phyloP scores from a whole-genome alignment of 768 basidiomycete species.

The Tulasnella sp. region DNA sequence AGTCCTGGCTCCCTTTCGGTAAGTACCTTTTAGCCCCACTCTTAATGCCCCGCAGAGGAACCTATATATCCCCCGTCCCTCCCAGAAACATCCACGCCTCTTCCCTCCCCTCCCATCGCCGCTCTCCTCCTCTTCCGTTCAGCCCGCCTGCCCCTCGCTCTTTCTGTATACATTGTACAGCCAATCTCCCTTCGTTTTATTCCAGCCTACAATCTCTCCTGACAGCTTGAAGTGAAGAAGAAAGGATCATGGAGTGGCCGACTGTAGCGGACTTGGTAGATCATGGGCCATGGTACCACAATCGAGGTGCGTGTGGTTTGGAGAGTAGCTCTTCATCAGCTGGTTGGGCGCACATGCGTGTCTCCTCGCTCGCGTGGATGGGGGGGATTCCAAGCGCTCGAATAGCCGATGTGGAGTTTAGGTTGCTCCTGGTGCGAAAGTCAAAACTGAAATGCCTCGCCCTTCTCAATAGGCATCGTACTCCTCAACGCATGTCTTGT shows the following conservation, averaged over 20 bases:
- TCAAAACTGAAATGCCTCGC: not conserved
- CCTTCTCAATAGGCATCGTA: slow-evolving; percentile 10
- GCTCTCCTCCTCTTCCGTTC: not conserved
- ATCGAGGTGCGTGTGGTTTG: slow-evolving; percentile 11
- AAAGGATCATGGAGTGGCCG: slow-evolving; percentile 15
- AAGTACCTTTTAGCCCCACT: not conserved
- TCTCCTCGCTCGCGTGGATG: no score
- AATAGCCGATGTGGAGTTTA: not conserved
- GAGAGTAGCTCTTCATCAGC: not conserved
- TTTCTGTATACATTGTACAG: not conserved
- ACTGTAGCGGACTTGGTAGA: slow-evolving; percentile 20
- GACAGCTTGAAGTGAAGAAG: not conserved
- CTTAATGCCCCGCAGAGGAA: slow-evolving; percentile 2
- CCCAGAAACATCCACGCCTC: not conserved
- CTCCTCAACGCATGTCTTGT: slow-evolving; percentile 5
- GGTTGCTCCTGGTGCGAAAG: not conserved
- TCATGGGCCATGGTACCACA: slow-evolving; percentile 19
- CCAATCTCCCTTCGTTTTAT: not conserved
- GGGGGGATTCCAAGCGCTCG: not conserved
- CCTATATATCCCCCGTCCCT: slow-evolving; percentile 15
- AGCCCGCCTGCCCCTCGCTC: not conserved
- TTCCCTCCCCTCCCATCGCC: not conserved
- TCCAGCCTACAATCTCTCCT: not conserved
- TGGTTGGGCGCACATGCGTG: not conserved
- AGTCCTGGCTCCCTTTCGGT: not conserved